phyloP scores from a whole-genome alignment of 2,329 filamentous ascomycete genomes.

The Microsporum audouinii region DNA sequence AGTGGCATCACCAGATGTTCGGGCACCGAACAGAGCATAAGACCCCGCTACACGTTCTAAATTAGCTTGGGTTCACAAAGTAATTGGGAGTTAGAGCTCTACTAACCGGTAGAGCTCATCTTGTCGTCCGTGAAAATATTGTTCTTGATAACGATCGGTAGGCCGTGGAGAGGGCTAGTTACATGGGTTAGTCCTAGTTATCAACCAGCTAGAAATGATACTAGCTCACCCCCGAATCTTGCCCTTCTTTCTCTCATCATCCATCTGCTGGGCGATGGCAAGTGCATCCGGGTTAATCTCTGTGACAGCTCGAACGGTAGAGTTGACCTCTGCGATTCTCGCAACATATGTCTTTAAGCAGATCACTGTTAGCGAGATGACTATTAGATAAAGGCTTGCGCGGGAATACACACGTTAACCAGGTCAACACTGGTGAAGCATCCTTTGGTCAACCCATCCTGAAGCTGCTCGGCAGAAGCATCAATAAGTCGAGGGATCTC shows the following conservation, averaged over 20 bases:
- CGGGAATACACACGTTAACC: slow-evolving; percentile 29
- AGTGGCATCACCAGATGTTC: slow-evolving; percentile 46
- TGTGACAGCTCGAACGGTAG: slow-evolving; percentile 40
- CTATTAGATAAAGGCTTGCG: neutral
- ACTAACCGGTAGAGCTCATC: slow-evolving; percentile 49
- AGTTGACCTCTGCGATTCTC: slow-evolving; percentile 44
- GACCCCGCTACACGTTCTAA: slow-evolving; percentile 41
- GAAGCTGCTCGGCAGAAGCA: slow-evolving; percentile 42
- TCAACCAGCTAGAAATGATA: neutral
- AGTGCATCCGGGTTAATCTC: slow-evolving; percentile 55
- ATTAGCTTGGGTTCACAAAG: slow-evolving; percentile 12
- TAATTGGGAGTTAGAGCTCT: slow-evolving; percentile 42
- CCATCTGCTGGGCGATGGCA: slow-evolving; percentile 45
- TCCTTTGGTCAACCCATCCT: slow-evolving; percentile 37
- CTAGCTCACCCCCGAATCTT: slow-evolving; percentile 26
- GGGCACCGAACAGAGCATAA: slow-evolving; percentile 49
- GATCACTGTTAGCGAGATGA: neutral
- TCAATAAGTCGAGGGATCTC: slow-evolving; percentile 32
- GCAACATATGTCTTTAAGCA: slow-evolving; percentile 37
- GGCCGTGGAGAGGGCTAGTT: slow-evolving; percentile 51
- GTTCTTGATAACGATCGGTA: slow-evolving; percentile 60
- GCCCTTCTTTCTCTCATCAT: slow-evolving; percentile 45
- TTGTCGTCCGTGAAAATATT: slow-evolving; percentile 54
- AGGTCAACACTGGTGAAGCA: slow-evolving; percentile 49
- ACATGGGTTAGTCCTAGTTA: slow-evolving; percentile 15